Percentiles rank a stretch among this genome's conserved stretches.
These are phyloP conservation scores for Dillenia suffruticosa DNA, from an alignment of 164 flowering plant species.

Conservation along the genomic window DNA sequence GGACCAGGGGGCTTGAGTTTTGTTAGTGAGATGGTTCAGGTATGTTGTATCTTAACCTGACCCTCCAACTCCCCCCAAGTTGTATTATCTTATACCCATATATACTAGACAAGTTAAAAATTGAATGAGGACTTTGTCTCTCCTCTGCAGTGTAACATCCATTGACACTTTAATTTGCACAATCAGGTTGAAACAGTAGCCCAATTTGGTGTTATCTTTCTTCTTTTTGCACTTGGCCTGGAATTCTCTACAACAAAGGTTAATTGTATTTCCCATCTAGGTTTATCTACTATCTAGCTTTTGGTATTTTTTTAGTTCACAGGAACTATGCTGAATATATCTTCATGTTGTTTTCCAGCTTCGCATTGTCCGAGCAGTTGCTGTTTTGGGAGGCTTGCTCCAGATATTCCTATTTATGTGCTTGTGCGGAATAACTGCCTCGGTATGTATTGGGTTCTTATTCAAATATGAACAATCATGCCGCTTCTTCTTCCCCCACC, in stretches of 20 bases:
- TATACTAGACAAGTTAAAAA: too few relatives aligned
- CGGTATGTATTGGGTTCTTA: slow-evolving; percentile 40
- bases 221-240: slow-evolving; percentile 94
- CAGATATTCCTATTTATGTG: slow-evolving; percentile 94
- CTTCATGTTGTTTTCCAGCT: slow-evolving; percentile 49
- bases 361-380: slow-evolving; percentile 95
- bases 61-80: too few relatives aligned
- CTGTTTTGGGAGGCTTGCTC: slow-evolving; percentile 87
- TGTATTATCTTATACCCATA: too few relatives aligned
- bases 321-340: slow-evolving; percentile 1
- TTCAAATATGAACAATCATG: too few relatives aligned
- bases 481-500: too few relatives aligned
- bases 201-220: slow-evolving; percentile 98
- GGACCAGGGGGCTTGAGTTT: slow-evolving; percentile 95
- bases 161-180: slow-evolving; percentile 10
- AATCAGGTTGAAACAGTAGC: slow-evolving; percentile 98
- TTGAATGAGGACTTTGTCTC: too few relatives aligned
- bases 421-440: slow-evolving; percentile 80
- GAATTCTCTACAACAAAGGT: slow-evolving; percentile 95
- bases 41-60: slow-evolving; percentile 25
- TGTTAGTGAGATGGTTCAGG: slow-evolving; percentile 98
- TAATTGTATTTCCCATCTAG: slow-evolving; percentile 6
- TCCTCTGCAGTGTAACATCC: neutral
- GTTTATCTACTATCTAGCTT: neutral
- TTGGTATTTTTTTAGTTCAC: neutral